Evolutionary conservation across 257 asterid genomes (phyloP).

Genomic region (Solanum boliviense): DNA sequence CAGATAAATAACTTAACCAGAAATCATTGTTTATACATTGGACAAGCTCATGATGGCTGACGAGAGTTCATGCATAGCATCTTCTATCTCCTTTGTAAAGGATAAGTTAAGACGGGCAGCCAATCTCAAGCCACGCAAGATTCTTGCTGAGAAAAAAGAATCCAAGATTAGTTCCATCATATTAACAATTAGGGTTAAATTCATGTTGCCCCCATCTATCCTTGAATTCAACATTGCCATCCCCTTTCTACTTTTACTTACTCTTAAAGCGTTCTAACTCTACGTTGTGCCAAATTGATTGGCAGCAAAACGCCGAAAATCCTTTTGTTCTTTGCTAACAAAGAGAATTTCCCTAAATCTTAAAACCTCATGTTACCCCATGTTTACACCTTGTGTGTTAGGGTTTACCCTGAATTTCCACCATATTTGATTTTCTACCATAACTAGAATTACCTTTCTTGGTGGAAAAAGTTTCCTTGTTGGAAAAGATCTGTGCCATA

Average conservation of each 20-base stretch:
- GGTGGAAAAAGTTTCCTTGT: not conserved
- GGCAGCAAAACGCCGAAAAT: not conserved
- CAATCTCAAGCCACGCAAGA: slow-evolving; percentile 87
- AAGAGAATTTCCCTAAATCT: not conserved
- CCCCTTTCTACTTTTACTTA: not conserved
- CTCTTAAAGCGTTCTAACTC: not conserved
- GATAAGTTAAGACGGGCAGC: slow-evolving; percentile 92
- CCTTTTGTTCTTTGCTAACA: not conserved
- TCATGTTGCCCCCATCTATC: not conserved
- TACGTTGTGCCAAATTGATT: not conserved
- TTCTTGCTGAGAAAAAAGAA: slow-evolving; percentile 54
- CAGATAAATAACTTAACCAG: not conserved
- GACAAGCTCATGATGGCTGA: slow-evolving; percentile 38
- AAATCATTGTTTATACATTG: slow-evolving; percentile 26
- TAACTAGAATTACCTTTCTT: not conserved
- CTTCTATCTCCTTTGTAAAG: slow-evolving; percentile 63
- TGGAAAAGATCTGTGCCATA: not conserved
- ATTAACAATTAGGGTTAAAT: not conserved
- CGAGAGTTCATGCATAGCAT: slow-evolving; percentile 49
- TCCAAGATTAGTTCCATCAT: not conserved
- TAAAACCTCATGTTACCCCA: not conserved
- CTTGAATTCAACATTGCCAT: not conserved
- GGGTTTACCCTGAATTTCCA: not conserved
- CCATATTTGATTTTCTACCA: not conserved
- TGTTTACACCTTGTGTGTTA: not conserved